Evolutionary conservation across 768 basidiomycete species (phyloP).

Genomic region (Dendrothele bispora): DNA sequence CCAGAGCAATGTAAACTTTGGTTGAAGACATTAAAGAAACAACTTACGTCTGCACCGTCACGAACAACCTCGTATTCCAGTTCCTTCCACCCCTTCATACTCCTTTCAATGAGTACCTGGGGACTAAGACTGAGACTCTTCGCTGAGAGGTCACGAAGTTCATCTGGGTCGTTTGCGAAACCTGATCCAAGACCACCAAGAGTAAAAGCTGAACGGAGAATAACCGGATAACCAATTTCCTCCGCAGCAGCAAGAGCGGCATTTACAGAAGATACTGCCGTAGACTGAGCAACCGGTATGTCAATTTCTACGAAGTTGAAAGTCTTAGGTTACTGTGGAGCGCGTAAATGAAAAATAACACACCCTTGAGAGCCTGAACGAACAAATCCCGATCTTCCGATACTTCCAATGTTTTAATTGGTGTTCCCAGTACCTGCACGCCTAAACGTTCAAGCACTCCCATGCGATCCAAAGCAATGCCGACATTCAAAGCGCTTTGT

Average conservation of each 20-base stretch:
- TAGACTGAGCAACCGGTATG: conserved; percentile 94
- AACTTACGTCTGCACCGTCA: conserved; percentile 90
- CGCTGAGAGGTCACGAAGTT: conserved; percentile 91
- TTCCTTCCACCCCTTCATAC: conserved; percentile 99
- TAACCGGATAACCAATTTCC: conserved; percentile 94
- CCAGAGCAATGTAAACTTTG: conserved; percentile 12
- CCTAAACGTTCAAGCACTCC: conserved; percentile 91
- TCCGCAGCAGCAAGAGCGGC: conserved; percentile 91
- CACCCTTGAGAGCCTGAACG: conserved; percentile 93
- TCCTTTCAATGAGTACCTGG: conserved; percentile 95
- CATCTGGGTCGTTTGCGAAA: conserved; percentile 92
- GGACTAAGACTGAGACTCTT: conserved; percentile 89
- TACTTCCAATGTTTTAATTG: conserved; percentile 90
- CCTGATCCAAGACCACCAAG: conserved; percentile 98
- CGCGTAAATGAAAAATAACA: conserved; percentile 17
- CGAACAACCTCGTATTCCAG: conserved; percentile 99
- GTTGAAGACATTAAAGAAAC: conserved; percentile 7
- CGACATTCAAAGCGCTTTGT: conserved; percentile 96
- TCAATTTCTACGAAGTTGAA: conserved; percentile 73
- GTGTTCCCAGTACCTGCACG: conserved; percentile 92
- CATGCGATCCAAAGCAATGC: conserved; percentile 95
- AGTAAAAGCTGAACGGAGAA: conserved; percentile 94
- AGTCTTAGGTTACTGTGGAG: background rate
- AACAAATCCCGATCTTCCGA: conserved; percentile 98
- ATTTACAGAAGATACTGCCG: conserved; percentile 94